Evolutionary conservation across 768 basidiomycete species (phyloP), one percentile per base, ranked within the genome.

Genomic region (Chalciporus piperatus): DNA sequence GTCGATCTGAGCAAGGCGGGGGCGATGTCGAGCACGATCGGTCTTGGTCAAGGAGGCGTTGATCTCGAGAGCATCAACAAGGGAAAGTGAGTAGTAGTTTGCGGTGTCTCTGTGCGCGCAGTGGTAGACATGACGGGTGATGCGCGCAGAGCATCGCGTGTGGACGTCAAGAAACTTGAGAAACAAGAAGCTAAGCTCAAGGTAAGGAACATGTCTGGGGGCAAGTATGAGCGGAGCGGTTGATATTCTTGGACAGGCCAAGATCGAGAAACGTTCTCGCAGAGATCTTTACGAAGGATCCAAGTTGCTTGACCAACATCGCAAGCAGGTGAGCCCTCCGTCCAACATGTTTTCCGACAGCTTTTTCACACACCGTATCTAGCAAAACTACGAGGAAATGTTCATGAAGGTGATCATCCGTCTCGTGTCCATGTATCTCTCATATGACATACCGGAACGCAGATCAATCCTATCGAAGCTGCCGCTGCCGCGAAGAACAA

Each of bases 371-470:
- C 17, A 41, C n/a, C n/a, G 16, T n/a, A 4, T 39, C 17, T 60
- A 98, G 86, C 93, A 98, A 89, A 83, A 87, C 17, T 98, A 98
- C 72, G 96, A 98, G 66, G 97, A 99, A 66, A 87, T 99, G 84
- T 99, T 94, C 74, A 91, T 99, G 90, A 92, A 97, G 79, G 93
- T 85, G 47, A 46, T n/a, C 20, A 10, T 11, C 20, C 51, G 10
- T 9, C 19, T 25, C 39, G 39, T 28, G 49, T 30, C 44, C 17
- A 28, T 20, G 9, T 33, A 11, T 12, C 23, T 33, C 12, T 14
- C 41, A 45, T 27, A 12, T 35, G 35, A 43, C 43, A 8, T 23
- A 16, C 8, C 19, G 11, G 11, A 13, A 8, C 30, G 3, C 42
- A 90, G 88, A 89, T 94, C 73, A 99, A 99, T 71, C 93, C 97